These are phyloP conservation scores for Hirschfeldia incana DNA, from an alignment of 345 rosid genomes.

Conservation along the genomic window DNA sequence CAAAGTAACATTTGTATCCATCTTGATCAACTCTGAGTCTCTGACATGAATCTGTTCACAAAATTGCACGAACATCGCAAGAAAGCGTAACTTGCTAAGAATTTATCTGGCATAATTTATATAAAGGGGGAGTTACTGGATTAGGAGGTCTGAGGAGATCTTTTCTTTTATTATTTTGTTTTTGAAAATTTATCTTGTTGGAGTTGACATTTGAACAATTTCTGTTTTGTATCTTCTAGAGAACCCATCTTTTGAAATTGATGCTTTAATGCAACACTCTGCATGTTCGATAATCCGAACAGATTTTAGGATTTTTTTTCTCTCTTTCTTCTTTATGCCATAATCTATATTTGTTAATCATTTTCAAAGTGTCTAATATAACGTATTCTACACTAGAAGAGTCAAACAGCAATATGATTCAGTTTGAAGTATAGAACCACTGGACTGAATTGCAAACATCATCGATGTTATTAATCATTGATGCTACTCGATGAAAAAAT, in stretches of 20 bases:
- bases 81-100: neutral
- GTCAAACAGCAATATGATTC: neutral
- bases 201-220: no score
- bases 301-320: neutral
- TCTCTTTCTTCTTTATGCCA: neutral
- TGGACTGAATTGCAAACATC: slow-evolving; percentile 14
- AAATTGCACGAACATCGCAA: slow-evolving; percentile 8
- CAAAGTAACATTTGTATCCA: neutral
- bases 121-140: no score
- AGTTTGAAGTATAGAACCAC: slow-evolving; percentile 10
- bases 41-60: slow-evolving; percentile 55
- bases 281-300: neutral
- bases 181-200: no score
- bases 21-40: neutral
- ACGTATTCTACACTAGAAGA: neutral
- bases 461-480: slow-evolving; percentile 1
- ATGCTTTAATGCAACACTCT: neutral
- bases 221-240: neutral
- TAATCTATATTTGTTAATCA: neutral
- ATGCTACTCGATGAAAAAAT: slow-evolving; percentile 11
- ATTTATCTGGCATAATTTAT: neutral
- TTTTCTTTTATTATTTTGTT: no score
- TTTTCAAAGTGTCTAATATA: neutral
- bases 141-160: no score
- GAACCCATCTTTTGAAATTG: neutral